Base-by-base conservation (phyloP, 1,139 yeast species). In the Pichiaceae sp. region DNA sequence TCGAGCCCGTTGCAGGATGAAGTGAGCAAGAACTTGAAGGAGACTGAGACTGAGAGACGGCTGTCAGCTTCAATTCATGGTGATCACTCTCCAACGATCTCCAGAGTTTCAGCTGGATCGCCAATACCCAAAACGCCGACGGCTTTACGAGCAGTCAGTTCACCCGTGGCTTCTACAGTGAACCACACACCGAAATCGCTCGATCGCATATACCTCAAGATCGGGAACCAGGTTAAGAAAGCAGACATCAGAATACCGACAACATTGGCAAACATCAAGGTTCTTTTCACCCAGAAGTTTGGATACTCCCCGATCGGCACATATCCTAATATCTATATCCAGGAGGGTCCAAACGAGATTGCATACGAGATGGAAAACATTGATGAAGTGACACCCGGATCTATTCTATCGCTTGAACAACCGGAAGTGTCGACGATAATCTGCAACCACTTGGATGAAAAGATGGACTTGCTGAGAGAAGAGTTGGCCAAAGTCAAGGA, bases 351-450 rank as follows among this genome's bases (percentile, higher is more conserved):
- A 2, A 65, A 71, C 20, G 73, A 73, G 0, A 68, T 86, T 1
- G 67, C 80, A 1, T 89, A 85, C 52, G 96, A 89, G 55, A 62
- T 91, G 18, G 97, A 89, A 44, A 93, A 87, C 36, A 56, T 86
- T 19, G 61, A 56, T 0, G 91, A 83, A 32, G 68, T 91, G 1
- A 57, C 59, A 35, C 66, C 67, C 4, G 91, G 91, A 0, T 66
- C 77, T 3, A 58, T 85, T 5, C 59, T 87, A 14, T 69, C 77
- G 3, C 60, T 84, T 33, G 69, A 72, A 38, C 46, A 45, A 24
- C 42, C 45, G 3, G 48, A 46, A 34, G 27, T 44, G 12, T 41
- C 41, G 17, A 41, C 42, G 21, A 45, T 42, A 7, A 44, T 45
- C 16, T 34, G 41, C 17, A 36, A 39, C 17, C 48, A 45, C 28